A percentile compares a stretch with the other conserved stretches of the same genome.
These are phyloP conservation scores for Gonapodya prolifera DNA, from an alignment of 192 early-diverging fungal genomes.

Conservation along the genomic window DNA sequence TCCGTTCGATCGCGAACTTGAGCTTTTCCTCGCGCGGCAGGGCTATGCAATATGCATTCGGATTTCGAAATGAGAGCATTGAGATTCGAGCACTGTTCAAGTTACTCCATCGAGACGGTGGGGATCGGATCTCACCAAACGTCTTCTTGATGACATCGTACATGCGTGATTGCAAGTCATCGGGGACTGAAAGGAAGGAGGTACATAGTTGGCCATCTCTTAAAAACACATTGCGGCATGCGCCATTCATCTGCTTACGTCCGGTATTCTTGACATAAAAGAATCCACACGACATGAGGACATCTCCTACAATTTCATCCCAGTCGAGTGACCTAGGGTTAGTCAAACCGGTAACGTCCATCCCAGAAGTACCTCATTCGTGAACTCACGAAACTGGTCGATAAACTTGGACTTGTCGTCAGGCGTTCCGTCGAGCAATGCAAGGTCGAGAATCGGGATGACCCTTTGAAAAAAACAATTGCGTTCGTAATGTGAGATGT, in stretches of 20 bases:
- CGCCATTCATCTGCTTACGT: neutral
- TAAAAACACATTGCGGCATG: too few species aligned
- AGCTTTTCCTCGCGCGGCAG: constrained; percentile 3
- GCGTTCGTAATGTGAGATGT: neutral
- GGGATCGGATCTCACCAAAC: neutral
- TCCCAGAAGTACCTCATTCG: too few species aligned
- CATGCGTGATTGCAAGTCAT: neutral
- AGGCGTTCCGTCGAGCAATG: neutral
- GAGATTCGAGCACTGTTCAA: neutral
- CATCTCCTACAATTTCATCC: too few species aligned
- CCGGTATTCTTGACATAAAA: neutral
- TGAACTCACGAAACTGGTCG: neutral
- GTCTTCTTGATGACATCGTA: neutral
- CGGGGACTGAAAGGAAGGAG: neutral
- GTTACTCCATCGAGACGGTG: neutral
- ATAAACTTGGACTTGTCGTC: neutral
- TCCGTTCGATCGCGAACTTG: neutral
- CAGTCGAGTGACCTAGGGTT: too few species aligned
- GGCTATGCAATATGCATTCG: neutral
- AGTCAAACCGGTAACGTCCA: too few species aligned
- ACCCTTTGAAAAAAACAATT: neutral
- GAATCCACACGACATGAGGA: neutral
- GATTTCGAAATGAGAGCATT: neutral
- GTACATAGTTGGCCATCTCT: too few species aligned
- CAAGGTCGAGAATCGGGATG: neutral